phyloP scores from a whole-genome alignment of 805 yeast species.

The Zygosaccharomyces siamensis region DNA sequence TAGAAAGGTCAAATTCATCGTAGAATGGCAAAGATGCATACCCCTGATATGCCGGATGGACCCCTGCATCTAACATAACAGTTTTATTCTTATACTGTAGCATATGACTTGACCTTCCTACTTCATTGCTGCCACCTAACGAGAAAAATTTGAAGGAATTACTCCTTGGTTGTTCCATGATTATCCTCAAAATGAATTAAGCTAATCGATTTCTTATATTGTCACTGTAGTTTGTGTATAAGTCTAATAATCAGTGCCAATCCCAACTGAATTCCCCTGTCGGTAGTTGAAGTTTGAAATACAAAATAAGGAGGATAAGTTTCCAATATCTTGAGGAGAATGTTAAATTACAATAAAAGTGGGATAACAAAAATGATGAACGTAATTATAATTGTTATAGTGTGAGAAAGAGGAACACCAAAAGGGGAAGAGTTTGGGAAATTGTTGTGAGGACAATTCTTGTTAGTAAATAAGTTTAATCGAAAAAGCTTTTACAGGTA shows the following conservation, averaged over 20 bases:
- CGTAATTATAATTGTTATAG: background rate
- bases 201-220: too few relatives aligned
- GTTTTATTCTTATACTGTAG: slow-evolving; percentile 89
- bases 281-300: slow-evolving; percentile 2
- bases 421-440: slow-evolving; percentile 16
- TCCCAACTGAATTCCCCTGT: slow-evolving; percentile 10
- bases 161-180: slow-evolving; percentile 15
- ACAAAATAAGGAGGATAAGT: background rate
- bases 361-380: background rate
- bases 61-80: slow-evolving; percentile 96
- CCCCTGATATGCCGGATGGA: slow-evolving; percentile 93
- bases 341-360: background rate
- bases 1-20: slow-evolving; percentile 88
- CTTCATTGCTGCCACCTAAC: slow-evolving; percentile 97
- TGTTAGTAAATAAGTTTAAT: slow-evolving; percentile 10
- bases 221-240: background rate
- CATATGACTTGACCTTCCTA: slow-evolving; percentile 93
- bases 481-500: background rate
- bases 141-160: slow-evolving; percentile 65
- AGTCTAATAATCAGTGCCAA: background rate
- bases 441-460: slow-evolving; percentile 10
- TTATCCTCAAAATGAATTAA: background rate
- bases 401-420: slow-evolving; percentile 8
- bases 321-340: background rate
- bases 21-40: slow-evolving; percentile 88